Evolutionary conservation across 2,329 filamentous ascomycete genomes (phyloP), one percentile per base, ranked within the genome.

Genomic region (Fusarium nanum): DNA sequence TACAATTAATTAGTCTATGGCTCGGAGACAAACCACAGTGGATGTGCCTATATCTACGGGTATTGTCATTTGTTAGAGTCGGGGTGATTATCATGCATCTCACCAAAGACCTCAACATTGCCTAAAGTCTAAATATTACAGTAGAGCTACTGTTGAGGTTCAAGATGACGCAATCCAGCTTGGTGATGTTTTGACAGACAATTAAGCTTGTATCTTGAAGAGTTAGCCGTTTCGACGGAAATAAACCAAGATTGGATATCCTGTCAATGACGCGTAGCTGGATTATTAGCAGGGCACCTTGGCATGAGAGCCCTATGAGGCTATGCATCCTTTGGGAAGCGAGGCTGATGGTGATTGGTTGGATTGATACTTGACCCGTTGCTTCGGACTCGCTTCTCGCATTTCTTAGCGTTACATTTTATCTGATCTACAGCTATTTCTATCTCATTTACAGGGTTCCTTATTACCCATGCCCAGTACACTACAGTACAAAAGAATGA

Each of bases 321-420:
- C 49, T 53, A 53, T 53, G 49, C 49, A 42, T 37, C 49, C 30
- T 53, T 53, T 53, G 49, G 49, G 32, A 53, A 20, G 7, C 20
- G n/a, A 37, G 8, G 22, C 9, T 13, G 27, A 25, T 47, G 8
- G 1, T 61, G 47, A 66, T 66, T 66, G 63, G 63, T 22, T n/a
- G 30, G 14, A 20, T n/a, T n/a, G 6, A 23, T 23, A 5, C 4
- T 5, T 45, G 40, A 56, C 41, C 25, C 49, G 22, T 42, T 25
- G 28, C 52, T 27, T 66, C 63, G 62, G 62, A 66, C 55, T 66
- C 63, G 63, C 63, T 61, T 56, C 44, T 66, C 61, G 61, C 54
- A 60, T 34, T 57, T 41, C 48, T 20, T 56, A 34, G 58, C 48
- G 57, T 61, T 25, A 13, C n/a, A 37, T 50, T 32, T 34, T 13